These are phyloP conservation scores for Diaporthe australafricana DNA, from an alignment of 2,329 filamentous ascomycete genomes.

Conservation along the genomic window DNA sequence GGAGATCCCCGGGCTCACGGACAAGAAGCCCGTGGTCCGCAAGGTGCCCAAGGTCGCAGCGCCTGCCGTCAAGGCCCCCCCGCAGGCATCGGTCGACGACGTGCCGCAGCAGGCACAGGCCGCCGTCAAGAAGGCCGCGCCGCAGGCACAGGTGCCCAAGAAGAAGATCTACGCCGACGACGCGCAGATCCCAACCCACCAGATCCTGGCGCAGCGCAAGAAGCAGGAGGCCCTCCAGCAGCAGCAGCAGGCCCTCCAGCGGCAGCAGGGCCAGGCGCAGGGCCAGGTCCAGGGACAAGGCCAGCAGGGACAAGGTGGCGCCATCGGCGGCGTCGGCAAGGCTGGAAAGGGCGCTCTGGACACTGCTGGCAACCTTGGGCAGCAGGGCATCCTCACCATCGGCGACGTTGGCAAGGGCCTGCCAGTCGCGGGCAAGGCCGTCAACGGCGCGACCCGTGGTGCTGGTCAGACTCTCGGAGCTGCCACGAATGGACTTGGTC, in stretches of 20 bases:
- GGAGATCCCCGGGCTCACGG: conserved; percentile 34
- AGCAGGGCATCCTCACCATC: conserved; percentile 31
- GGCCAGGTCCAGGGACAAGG: conserved; percentile 6
- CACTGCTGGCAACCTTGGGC: conserved; percentile 26
- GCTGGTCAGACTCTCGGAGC: conserved; percentile 32
- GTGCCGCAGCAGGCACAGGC: conserved; percentile 21
- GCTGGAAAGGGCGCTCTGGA: conserved; percentile 25
- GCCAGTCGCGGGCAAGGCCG: conserved; percentile 33
- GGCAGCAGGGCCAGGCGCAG: conserved; percentile 15
- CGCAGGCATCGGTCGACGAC: conserved; percentile 27
- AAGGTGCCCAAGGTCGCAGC: conserved; percentile 30
- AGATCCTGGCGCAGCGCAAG: conserved; percentile 34
- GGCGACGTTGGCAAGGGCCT: conserved; percentile 31
- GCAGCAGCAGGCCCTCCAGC: conserved; percentile 23
- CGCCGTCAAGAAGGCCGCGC: conserved; percentile 16
- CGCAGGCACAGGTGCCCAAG: conserved; percentile 13
- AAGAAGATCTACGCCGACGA: conserved; percentile 36
- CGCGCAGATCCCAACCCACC: conserved; percentile 27
- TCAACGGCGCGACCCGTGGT: conserved; percentile 32
- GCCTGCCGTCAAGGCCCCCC: not conserved
- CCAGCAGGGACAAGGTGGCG: conserved; percentile 3
- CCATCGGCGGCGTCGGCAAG: not conserved
- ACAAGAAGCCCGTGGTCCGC: conserved; percentile 27
- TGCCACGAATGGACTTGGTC: conserved; percentile 31
- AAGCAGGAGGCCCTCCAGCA: conserved; percentile 17